Conservation (phyloP, 441 rosid genomes). For the Euphorbia corollata region DNA sequence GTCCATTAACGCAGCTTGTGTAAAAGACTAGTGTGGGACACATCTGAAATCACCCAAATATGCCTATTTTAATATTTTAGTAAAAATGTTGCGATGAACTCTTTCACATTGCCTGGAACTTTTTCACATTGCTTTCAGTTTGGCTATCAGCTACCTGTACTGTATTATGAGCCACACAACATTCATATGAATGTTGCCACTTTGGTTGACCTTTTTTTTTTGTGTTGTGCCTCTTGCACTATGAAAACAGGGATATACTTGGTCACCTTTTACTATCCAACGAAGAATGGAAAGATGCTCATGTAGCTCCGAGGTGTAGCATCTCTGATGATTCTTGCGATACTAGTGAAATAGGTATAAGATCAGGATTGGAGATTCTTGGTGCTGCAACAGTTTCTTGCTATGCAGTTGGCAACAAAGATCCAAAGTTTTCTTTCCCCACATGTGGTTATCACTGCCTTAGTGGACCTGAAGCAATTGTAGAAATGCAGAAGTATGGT, state of each 20-base stretch:
- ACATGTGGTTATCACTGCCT: constrained; percentile 56
- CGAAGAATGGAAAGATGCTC: constrained; percentile 47
- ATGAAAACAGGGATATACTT: constrained; percentile 66
- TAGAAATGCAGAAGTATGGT: constrained; percentile 63
- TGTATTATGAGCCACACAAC: neutral
- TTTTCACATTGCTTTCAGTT: too few species aligned
- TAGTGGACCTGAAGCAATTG: constrained; percentile 45
- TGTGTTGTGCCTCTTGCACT: constrained; percentile 18
- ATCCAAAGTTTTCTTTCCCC: constrained; percentile 68
- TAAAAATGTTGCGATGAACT: neutral
- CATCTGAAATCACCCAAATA: neutral
- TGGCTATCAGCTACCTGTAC: constrained; percentile 1
- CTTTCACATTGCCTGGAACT: neutral
- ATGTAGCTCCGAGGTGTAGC: constrained; percentile 58
- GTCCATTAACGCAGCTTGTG: neutral
- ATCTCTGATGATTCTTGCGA: constrained; percentile 29
- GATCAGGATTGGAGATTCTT: constrained; percentile 58
- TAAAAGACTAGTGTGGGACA: neutral
- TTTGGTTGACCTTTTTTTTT: constrained; percentile 3
- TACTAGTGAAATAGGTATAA: constrained; percentile 42
- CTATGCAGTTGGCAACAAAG: constrained; percentile 57
- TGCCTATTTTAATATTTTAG: neutral
- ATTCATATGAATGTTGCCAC: constrained; percentile 4
- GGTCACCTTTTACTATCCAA: constrained; percentile 71
- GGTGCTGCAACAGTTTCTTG: constrained; percentile 83